These are phyloP conservation scores for Neopestalotiopsis rosae DNA, from an alignment of 2,329 filamentous ascomycete genomes.

Conservation along the genomic window DNA sequence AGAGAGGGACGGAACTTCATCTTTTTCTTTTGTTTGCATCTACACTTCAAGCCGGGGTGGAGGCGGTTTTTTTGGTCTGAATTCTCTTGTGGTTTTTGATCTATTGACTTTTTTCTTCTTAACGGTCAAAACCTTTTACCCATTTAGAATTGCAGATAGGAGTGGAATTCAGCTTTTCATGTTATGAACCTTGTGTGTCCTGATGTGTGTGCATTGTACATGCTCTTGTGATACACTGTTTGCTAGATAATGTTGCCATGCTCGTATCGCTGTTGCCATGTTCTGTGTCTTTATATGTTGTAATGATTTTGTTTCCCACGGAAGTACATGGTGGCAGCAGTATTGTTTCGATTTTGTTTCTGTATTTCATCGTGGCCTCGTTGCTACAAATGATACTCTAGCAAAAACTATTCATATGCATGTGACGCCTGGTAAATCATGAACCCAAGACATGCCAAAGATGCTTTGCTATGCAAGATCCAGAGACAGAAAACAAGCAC, in stretches of 20 bases:
- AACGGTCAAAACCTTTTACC: neutral
- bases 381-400: too few relatives aligned
- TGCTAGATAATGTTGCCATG: too few relatives aligned
- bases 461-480: neutral
- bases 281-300: too few relatives aligned
- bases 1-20: constrained; percentile 10
- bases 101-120: neutral
- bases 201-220: neutral
- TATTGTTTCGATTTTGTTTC: too few relatives aligned
- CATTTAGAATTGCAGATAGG: neutral
- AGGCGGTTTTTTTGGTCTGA: neutral
- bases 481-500: neutral
- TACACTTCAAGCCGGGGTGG: constrained; percentile 1
- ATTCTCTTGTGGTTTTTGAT: constrained; percentile 7
- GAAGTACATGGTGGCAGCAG: too few relatives aligned
- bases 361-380: too few relatives aligned
- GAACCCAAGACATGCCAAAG: neutral
- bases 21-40: constrained; percentile 15
- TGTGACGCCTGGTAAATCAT: neutral
- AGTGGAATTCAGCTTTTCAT: constrained; percentile 4
- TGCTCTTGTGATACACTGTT: neutral
- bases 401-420: too few relatives aligned
- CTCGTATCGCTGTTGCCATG: too few relatives aligned
- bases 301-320: too few relatives aligned
- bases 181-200: neutral